These are phyloP conservation scores for Diaporthe velutina DNA, from an alignment of 2,329 filamentous ascomycete species.

Conservation along the genomic window DNA sequence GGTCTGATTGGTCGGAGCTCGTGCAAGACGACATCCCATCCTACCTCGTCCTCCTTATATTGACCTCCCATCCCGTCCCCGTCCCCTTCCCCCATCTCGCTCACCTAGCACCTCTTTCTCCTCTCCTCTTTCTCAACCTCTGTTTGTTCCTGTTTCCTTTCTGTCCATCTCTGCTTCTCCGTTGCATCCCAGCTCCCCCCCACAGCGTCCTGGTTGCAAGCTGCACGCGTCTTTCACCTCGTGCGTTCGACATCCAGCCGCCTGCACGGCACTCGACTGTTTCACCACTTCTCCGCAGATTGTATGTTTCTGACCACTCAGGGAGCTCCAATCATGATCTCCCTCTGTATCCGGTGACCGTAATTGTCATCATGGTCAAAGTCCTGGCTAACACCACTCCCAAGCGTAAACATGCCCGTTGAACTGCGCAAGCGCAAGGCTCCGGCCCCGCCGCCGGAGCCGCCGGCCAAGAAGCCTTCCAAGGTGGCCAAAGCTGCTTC, in stretches of 20 bases:
- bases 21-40: slow-evolving; percentile 42
- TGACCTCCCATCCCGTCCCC: slow-evolving; percentile 45
- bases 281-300: slow-evolving; percentile 33
- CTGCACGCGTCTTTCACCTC: slow-evolving; percentile 17
- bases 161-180: slow-evolving; percentile 4
- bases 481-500: slow-evolving; percentile 53
- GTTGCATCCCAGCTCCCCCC: slow-evolving; percentile 12
- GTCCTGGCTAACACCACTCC: slow-evolving; percentile 22
- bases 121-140: slow-evolving; percentile 37
- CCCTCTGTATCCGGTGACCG: background rate
- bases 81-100: slow-evolving; percentile 37
- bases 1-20: slow-evolving; percentile 47
- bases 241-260: slow-evolving; percentile 31
- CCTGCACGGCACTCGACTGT: slow-evolving; percentile 31
- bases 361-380: background rate
- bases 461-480: slow-evolving; percentile 60
- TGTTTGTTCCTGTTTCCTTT: slow-evolving; percentile 34
- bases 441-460: slow-evolving; percentile 59
- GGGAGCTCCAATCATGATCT: background rate
- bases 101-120: slow-evolving; percentile 37
- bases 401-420: slow-evolving; percentile 61
- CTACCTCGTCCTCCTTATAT: slow-evolving; percentile 36
- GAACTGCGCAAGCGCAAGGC: slow-evolving; percentile 74
- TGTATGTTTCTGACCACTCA: slow-evolving; percentile 28
- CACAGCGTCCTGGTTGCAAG: slow-evolving; percentile 29